Evolutionary conservation across 306 rosid species (phyloP).

Genomic region (Prunus fruticosa): DNA sequence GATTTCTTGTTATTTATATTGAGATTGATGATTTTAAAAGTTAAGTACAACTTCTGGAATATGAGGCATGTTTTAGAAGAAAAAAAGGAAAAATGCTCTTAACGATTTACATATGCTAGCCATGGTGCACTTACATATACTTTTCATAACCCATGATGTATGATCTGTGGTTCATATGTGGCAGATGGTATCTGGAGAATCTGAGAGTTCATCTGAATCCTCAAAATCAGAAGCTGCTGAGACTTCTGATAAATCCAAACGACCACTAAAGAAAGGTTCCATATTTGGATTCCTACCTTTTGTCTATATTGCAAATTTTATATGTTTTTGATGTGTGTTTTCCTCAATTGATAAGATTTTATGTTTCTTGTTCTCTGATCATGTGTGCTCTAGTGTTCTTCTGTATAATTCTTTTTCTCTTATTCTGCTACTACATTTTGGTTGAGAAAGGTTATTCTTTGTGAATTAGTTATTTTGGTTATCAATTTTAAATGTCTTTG

Average conservation of each 20-base stretch:
- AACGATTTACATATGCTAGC: background rate
- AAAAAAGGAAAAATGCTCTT: background rate
- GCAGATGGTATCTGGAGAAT: constrained; percentile 58
- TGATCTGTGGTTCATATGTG: constrained; percentile 17
- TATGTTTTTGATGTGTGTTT: background rate
- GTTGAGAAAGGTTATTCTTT: no score
- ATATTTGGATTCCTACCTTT: background rate
- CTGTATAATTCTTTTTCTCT: background rate
- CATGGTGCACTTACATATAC: background rate
- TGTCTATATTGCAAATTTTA: background rate
- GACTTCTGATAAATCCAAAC: constrained; percentile 47
- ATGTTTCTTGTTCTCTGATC: background rate
- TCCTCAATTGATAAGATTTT: background rate
- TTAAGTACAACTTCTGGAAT: background rate
- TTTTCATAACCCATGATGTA: constrained; percentile 4
- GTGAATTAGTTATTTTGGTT: no score
- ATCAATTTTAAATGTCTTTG: background rate
- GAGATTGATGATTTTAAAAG: background rate
- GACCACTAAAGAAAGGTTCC: constrained; percentile 74
- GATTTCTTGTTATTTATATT: background rate
- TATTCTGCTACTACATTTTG: no score
- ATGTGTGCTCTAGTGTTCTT: background rate
- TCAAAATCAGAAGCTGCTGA: constrained; percentile 54
- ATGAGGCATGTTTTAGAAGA: background rate
- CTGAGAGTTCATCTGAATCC: constrained; percentile 43